Conservation (phyloP, 1,284 basidiomycete genomes). For the Trametes versicolor region DNA sequence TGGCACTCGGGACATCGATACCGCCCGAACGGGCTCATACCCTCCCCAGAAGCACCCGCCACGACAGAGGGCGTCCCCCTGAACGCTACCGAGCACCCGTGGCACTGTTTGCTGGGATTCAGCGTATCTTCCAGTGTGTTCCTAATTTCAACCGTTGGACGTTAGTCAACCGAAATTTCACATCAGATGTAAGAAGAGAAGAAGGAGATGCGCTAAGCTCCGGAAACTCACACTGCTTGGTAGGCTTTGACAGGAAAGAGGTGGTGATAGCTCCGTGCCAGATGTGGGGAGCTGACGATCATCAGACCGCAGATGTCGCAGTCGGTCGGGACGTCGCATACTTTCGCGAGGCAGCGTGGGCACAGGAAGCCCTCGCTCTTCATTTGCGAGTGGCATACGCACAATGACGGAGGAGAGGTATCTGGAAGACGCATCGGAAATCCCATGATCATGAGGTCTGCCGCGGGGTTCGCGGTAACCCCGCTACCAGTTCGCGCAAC, state of each 20-base stretch:
- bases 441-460: conserved; percentile 99
- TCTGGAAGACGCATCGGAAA: conserved; percentile 94
- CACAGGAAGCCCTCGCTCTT: conserved; percentile 94
- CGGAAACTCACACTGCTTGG: conserved; percentile 74
- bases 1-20: conserved; percentile 73
- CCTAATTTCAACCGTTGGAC: conserved; percentile 40
- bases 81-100: conserved; percentile 79
- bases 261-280: conserved; percentile 96
- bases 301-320: conserved; percentile 97
- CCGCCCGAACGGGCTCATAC: conserved; percentile 80
- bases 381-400: conserved; percentile 93
- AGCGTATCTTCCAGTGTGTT: conserved; percentile 50
- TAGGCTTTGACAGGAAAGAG: conserved; percentile 91
- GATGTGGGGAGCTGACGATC: conserved; percentile 97
- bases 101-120: conserved; percentile 58
- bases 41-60: conserved; percentile 56
- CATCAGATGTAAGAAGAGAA: background rate
- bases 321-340: conserved; percentile 98
- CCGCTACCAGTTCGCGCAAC: conserved; percentile 61
- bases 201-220: background rate
- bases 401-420: conserved; percentile 84
- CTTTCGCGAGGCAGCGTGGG: conserved; percentile 90
- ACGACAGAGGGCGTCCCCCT: conserved; percentile 43
- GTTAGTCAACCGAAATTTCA: conserved; percentile 8
- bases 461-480: conserved; percentile 65